Evolutionary conservation across 1,284 basidiomycete genomes (phyloP), one percentile per base, ranked within the genome.

Genomic region (Exsudoporus floridanus): DNA sequence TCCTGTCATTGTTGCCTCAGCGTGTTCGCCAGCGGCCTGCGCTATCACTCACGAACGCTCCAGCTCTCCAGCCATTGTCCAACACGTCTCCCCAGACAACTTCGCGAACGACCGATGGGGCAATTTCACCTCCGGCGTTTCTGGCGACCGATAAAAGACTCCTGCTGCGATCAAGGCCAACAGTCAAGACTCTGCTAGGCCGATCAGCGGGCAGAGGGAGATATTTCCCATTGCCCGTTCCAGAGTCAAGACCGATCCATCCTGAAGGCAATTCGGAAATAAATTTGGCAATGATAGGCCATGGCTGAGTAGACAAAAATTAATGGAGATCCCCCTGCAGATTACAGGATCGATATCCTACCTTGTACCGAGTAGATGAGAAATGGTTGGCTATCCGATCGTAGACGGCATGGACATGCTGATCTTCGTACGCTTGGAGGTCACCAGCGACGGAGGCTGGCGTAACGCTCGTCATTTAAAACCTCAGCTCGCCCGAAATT

Each of bases 191-290:
- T 40, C 74, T 75, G 8, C 80, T 79, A 12, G 77, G 81, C 19
- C 81, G 77, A 49, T 87, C 80, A 5, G 64, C 59, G 8, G 80
- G 84, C 19, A 90, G 73, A 3, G 87, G 84, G 1, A 99, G 81
- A 70, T 98, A 98, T 78, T 98, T 98, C 41, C 97, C 97, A 61
- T 99, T 99, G 0, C 97, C 97, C 18, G 94, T 95, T 8, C 97
- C 97, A 12, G 93, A 87, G 70, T 99, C 97, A 14, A 98, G 81
- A 6, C 97, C 96, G 21, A 98, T 72, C 68, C 84, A 90, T 21
- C 92, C 88, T 8, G 83, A 72, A 4, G 91, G 84, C 2, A 98
- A 69, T 16, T 79, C 80, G 6, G 79, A 76, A 34, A 99, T 78
- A 68, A 98, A 99, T 18, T 74, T 69, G 10, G 88, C 80, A 43